Evolutionary conservation across 805 yeast species (phyloP), one percentile per base, ranked within the genome.

Genomic region (Wickerhamiella nectarea): DNA sequence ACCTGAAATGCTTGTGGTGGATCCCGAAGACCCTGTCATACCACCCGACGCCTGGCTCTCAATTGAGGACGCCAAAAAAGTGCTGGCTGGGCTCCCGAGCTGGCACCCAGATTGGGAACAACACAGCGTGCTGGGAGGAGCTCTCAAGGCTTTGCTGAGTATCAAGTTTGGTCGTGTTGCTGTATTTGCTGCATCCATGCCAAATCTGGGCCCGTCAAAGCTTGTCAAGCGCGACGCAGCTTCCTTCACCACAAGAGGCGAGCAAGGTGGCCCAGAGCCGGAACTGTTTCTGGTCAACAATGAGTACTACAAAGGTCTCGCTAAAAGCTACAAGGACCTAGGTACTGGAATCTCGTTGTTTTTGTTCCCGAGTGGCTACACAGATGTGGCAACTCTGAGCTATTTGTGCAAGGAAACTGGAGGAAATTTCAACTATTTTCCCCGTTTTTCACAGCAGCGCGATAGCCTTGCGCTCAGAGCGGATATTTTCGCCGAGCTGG

Each of bases 11-110:
- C 46, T 54, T 3, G 53, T 50, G 10, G 44, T 38, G 18, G 96
- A 86, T 55, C 57, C 83, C 22, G 76, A 72, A 4, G 87, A 80
- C 34, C 80, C 87, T 4, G 85, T 86, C 52, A 64, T 86, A n/a
- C 97, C 97, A 3, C 57, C 53, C 0, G 95, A 95, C 0, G 61
- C 86, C 24, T 86, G 86, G 60, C 94, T 75, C 6, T 85, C 81
- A 50, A 64, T 63, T 6, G 85, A 78, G 43, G 72, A 85, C 11
- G 66, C 75, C 44, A 58, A 61, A 38, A 73, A 72, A 10, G 78
- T 89, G 46, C 81, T 80, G 34, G 75, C 73, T 40, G 73, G 89
- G 3, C 69, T 91, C 49, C 71, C 71, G 49, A 66, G 73, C 37
- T 61, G 60, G 38, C 58, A 59, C 9, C 64, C 61, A 15, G 66